These are phyloP conservation scores for Nicotiana knightiana DNA, from an alignment of 257 asterid species.

Conservation along the genomic window DNA sequence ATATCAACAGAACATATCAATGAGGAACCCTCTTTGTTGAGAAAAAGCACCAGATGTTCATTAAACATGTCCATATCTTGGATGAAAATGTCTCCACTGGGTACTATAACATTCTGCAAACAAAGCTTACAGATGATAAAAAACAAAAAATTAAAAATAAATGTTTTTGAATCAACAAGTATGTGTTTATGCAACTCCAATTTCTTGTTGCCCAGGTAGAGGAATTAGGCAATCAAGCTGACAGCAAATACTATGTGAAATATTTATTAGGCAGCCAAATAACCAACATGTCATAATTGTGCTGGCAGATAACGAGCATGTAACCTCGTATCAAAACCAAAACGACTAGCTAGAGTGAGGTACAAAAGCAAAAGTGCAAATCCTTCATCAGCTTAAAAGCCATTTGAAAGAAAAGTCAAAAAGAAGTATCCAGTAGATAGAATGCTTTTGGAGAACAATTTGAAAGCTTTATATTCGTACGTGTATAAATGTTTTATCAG, in stretches of 20 bases:
- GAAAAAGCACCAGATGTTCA: conserved; percentile 68
- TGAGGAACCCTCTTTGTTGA: conserved; percentile 64
- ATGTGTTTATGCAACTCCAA: not conserved
- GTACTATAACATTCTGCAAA: conserved; percentile 49
- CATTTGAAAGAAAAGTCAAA: not conserved
- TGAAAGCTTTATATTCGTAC: not conserved
- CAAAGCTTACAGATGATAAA: not conserved
- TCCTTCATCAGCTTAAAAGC: not conserved
- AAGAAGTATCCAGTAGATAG: not conserved
- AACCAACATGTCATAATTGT: not conserved
- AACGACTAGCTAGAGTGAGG: not conserved
- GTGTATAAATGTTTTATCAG: not conserved
- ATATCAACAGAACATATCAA: conserved; percentile 61
- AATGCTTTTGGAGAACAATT: not conserved
- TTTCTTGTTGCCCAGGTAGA: not conserved
- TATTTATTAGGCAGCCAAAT: not conserved
- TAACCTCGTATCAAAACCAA: not conserved
- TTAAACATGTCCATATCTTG: conserved; percentile 87
- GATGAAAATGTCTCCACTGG: conserved; percentile 50
- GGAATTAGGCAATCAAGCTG: not conserved
- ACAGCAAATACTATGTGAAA: not conserved
- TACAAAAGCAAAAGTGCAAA: not conserved
- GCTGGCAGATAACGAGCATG: not conserved
- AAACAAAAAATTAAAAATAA: not conserved
- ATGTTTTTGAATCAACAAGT: not conserved